Conservation (phyloP, 2,329 filamentous ascomycete species). For the Chaetomiaceae sp. region DNA sequence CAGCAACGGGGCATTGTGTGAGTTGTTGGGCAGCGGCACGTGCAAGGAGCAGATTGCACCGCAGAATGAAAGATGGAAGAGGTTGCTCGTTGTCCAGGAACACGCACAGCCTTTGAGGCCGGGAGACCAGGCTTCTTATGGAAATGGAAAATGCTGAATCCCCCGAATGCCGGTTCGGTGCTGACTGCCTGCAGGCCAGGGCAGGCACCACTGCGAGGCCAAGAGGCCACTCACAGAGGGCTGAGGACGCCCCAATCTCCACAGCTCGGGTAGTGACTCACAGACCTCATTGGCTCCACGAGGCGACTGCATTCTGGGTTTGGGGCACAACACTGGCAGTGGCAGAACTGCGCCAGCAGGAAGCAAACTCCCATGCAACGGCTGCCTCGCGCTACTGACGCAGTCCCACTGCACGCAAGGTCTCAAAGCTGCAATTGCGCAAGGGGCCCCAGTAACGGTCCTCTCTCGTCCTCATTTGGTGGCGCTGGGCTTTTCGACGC, state of each 20-base stretch:
- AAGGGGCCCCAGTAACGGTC: background rate
- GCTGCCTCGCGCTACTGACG: conserved; percentile 20
- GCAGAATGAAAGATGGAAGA: background rate
- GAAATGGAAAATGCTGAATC: background rate
- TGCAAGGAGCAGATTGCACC: background rate
- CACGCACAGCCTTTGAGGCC: background rate
- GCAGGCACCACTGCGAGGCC: background rate
- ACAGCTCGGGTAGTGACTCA: conserved; percentile 22
- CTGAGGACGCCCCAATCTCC: conserved; percentile 19
- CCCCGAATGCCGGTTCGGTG: background rate
- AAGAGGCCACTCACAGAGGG: background rate
- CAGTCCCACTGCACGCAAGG: no score
- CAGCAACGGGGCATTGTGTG: conserved; percentile 23
- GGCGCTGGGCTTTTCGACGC: background rate
- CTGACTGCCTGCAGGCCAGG: background rate
- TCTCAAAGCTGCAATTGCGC: no score
- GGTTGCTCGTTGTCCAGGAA: background rate
- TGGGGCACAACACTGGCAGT: no score
- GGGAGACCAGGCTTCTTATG: conserved; percentile 4
- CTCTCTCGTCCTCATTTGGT: conserved; percentile 5
- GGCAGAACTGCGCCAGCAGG: no score
- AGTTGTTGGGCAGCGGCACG: background rate
- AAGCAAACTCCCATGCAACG: conserved; percentile 10
- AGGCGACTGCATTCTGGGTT: background rate
- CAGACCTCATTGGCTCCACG: conserved; percentile 9